Conservation (phyloP, 352 stramenopile species). For the Lagenidium giganteum region DNA sequence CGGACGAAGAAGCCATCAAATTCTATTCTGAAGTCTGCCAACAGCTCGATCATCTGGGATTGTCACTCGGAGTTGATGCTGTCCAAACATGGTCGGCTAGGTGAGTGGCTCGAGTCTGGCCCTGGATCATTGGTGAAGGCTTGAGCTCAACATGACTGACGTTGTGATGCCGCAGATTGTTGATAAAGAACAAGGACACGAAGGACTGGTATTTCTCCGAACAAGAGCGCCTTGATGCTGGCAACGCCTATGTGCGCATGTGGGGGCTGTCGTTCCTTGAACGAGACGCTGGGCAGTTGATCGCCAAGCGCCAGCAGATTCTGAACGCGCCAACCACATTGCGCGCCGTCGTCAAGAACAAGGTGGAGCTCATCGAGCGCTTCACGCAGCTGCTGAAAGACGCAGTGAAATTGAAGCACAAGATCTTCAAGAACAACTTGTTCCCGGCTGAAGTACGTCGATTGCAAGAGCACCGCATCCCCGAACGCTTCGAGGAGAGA, state of each 20-base stretch:
- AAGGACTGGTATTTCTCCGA: conserved; percentile 83
- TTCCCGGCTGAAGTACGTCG: conserved; percentile 51
- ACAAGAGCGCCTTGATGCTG: conserved; percentile 70
- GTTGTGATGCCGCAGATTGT: conserved; percentile 40
- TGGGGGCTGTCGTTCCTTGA: conserved; percentile 82
- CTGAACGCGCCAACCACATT: conserved; percentile 65
- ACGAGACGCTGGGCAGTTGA: conserved; percentile 64
- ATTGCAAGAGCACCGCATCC: conserved; percentile 49
- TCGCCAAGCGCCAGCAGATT: conserved; percentile 70
- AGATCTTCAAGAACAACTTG: conserved; percentile 79
- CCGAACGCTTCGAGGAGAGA: conserved; percentile 73
- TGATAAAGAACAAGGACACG: conserved; percentile 88
- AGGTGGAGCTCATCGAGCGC: conserved; percentile 79
- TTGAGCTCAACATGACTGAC: too few relatives aligned
- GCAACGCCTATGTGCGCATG: conserved; percentile 66
- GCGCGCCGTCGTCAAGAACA: conserved; percentile 59
- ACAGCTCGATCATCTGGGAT: conserved; percentile 58
- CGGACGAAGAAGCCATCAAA: conserved; percentile 63
- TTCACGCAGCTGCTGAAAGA: conserved; percentile 86
- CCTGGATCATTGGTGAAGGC: too few relatives aligned
- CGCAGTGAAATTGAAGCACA: conserved; percentile 84
- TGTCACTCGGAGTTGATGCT: conserved; percentile 59
- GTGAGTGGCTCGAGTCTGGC: conserved; percentile 10
- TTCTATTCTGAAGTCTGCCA: conserved; percentile 55
- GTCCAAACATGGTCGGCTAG: conserved; percentile 80